These are phyloP conservation scores for Pilatotrama ljubarskyi DNA, from an alignment of 768 basidiomycete species.

Conservation along the genomic window DNA sequence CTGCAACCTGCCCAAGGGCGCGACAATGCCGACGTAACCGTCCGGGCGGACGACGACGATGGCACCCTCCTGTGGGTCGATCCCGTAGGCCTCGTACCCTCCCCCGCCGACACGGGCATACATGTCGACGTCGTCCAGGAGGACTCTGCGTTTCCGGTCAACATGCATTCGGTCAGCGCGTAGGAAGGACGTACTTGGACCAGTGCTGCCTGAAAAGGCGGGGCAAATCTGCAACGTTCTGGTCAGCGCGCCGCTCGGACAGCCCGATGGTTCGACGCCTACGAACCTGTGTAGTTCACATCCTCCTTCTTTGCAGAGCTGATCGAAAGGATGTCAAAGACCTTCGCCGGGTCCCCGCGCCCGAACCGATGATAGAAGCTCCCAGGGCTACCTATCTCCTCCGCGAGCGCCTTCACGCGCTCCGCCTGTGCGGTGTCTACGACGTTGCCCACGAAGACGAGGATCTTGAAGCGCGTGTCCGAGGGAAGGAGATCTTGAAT, in stretches of 20 bases:
- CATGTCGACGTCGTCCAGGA: slow-evolving; percentile 57
- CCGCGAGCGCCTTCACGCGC: slow-evolving; percentile 22
- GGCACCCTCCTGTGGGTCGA: slow-evolving; percentile 43
- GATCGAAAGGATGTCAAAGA: slow-evolving; percentile 15
- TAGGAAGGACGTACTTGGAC: slow-evolving; percentile 46
- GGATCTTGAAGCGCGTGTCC: slow-evolving; percentile 49
- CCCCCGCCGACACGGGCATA: slow-evolving; percentile 47
- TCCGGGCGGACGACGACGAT: slow-evolving; percentile 62
- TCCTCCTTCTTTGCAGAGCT: background rate
- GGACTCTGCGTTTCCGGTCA: slow-evolving; percentile 41
- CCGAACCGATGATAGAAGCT: slow-evolving; percentile 21
- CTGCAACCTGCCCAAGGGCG: slow-evolving; percentile 44
- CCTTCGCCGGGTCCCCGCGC: slow-evolving; percentile 29
- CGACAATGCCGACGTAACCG: slow-evolving; percentile 62
- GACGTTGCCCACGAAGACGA: slow-evolving; percentile 47
- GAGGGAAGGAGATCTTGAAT: slow-evolving; percentile 51
- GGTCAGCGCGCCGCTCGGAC: too few relatives aligned
- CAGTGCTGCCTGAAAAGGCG: too few relatives aligned
- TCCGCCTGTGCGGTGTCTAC: slow-evolving; percentile 9
- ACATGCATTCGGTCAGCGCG: background rate
- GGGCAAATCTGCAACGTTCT: too few relatives aligned
- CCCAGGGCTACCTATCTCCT: slow-evolving; percentile 10
- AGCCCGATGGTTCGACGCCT: too few relatives aligned
- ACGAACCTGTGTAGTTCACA: slow-evolving; percentile 33
- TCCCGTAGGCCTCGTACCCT: slow-evolving; percentile 59